Base-by-base conservation (phyloP, 2,329 filamentous ascomycete species). In the Aspergillus fructus region DNA sequence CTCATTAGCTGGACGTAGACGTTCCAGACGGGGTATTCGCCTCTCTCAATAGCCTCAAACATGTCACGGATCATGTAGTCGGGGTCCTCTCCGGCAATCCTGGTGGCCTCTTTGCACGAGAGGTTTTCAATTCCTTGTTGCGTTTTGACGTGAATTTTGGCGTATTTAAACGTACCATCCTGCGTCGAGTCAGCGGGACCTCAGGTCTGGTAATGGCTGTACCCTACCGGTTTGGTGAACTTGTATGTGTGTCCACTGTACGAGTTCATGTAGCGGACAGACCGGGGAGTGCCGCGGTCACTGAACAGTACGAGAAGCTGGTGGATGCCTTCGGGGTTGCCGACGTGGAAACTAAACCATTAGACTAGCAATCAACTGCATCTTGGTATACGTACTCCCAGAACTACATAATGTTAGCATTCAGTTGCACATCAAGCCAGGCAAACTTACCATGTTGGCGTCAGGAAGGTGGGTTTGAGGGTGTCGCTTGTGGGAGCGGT, bases 31-130 rank as follows among this genome's bases (percentile, higher is more conserved):
- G 89, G 89, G 63, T 80, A 91, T 0, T 81, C 79, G 4, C 88
- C 87, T 23, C 78, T 85, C 11, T 88, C 84, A 50, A 93, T 93
- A 5, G 89, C 89, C 59, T 89, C 84, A 64, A 79, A 81, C 1
- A 93, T 78, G 62, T 93, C 89, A 68, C 89, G 89, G 52, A 89
- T 84, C 64, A 93, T 89, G 74, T 89, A 93, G 59, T 93, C 89
- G 0, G 89, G 89, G 55, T 93, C 87, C 64, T 89, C 85, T 0
- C 88, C 88, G 5, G 79, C 81, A 0, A 92, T 74, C 75, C 90
- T 91, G 42, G 90, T 76, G 0, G 89, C 87, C 7, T 42, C 40
- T 9, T 21, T 5, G n/a, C 5, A 4, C 17, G 73, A 83, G 43
- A 87, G 76, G 56, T 78, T 85, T 66, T 83, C 80, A 66, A 71